Percentiles rank a stretch among this genome's conserved stretches.
Evolutionary conservation across 305 asterid genomes (phyloP).

Genomic region (Fraxinus sp.): DNA sequence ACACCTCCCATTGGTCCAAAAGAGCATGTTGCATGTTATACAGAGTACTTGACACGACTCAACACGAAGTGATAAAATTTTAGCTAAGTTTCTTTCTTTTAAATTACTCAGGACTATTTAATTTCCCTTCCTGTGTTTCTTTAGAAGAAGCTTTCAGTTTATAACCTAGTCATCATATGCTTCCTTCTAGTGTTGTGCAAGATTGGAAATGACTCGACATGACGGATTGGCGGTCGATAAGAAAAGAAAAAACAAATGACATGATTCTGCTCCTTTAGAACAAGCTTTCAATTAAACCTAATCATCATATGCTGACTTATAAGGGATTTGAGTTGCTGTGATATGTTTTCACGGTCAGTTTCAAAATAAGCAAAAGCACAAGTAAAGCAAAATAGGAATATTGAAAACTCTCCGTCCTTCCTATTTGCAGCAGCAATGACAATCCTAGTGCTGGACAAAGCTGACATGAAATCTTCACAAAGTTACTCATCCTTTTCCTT

Average conservation of each 20-base stretch:
- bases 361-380: background rate
- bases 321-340: background rate
- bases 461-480: conserved; percentile 28
- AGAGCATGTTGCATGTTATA: background rate
- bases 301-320: background rate
- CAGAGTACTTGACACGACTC: background rate
- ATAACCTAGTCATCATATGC: background rate
- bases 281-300: background rate
- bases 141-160: background rate
- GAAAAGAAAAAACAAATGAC: background rate
- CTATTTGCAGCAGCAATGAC: background rate
- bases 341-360: background rate
- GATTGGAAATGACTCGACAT: background rate
- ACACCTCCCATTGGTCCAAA: background rate
- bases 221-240: background rate
- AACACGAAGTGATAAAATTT: background rate
- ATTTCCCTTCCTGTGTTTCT: background rate
- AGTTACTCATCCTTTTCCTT: conserved; percentile 26
- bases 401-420: background rate
- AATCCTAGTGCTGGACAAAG: background rate
- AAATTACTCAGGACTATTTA: background rate
- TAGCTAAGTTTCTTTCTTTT: background rate
- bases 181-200: background rate
- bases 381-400: background rate
- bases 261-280: background rate